phyloP scores from a whole-genome alignment of 805 yeast genomes.

The Clavispora carvajalis region DNA sequence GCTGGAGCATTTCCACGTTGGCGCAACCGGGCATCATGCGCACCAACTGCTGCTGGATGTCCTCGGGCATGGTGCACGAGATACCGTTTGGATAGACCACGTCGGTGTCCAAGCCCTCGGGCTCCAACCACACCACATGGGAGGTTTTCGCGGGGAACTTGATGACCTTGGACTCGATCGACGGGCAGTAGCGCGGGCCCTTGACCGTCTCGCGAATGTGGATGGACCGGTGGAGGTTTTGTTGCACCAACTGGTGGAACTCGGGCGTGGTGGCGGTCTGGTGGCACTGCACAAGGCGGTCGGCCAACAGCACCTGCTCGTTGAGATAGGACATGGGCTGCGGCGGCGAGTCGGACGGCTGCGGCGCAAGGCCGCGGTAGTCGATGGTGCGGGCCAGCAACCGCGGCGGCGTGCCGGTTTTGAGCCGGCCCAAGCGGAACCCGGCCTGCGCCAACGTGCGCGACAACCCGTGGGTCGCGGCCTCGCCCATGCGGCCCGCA shows the following conservation, averaged over 20 bases:
- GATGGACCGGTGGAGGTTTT: constrained; percentile 73
- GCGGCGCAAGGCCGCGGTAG: constrained; percentile 56
- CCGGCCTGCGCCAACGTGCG: constrained; percentile 72
- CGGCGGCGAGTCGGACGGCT: constrained; percentile 79
- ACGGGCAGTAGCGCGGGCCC: constrained; percentile 97
- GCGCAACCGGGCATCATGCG: constrained; percentile 83
- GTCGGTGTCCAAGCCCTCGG: constrained; percentile 86
- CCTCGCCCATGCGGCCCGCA: constrained; percentile 92
- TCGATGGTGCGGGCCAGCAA: constrained; percentile 68
- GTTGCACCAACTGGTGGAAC: constrained; percentile 63
- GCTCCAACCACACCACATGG: constrained; percentile 93
- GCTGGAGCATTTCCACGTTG: constrained; percentile 81
- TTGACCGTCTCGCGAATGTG: constrained; percentile 92
- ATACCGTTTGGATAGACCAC: constrained; percentile 96
- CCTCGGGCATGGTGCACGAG: constrained; percentile 93
- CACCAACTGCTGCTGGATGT: constrained; percentile 73
- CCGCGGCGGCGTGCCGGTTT: constrained; percentile 97
- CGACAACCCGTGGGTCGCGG: constrained; percentile 84
- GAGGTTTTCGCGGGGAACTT: constrained; percentile 70
- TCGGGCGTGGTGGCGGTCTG: constrained; percentile 73
- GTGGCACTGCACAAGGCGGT: constrained; percentile 62
- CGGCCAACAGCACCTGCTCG: constrained; percentile 53
- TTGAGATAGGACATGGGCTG: constrained; percentile 86
- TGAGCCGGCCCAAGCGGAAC: constrained; percentile 79
- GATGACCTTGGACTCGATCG: constrained; percentile 83